Percentiles rank a stretch among this genome's conserved stretches.
phyloP scores from a whole-genome alignment of 805 yeast genomes.

The Lipomyces sp. region DNA sequence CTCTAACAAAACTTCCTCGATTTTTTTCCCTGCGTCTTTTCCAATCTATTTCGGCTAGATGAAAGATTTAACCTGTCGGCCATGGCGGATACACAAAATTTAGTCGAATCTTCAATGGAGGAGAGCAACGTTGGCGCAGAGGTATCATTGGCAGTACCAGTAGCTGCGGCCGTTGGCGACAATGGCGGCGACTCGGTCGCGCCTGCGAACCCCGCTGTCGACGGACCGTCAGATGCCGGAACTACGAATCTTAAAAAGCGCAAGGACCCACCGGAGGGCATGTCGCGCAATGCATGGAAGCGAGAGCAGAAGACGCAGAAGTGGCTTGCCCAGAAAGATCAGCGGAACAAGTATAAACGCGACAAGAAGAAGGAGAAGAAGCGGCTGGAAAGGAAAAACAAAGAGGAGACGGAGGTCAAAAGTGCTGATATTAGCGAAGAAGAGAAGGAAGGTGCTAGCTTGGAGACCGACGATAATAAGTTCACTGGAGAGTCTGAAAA shows the following conservation, averaged over 20 bases:
- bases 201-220: too few relatives aligned
- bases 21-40: too few relatives aligned
- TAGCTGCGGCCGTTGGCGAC: too few relatives aligned
- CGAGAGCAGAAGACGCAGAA: conserved; percentile 55
- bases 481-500: conserved; percentile 4
- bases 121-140: too few relatives aligned
- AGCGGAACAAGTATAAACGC: conserved; percentile 55
- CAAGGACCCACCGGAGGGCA: conserved; percentile 65
- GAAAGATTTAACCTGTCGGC: too few relatives aligned
- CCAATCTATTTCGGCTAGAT: too few relatives aligned
- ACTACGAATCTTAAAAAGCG: background rate
- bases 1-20: too few relatives aligned
- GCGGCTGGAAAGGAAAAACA: conserved; percentile 30
- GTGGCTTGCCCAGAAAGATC: conserved; percentile 56
- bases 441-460: conserved; percentile 37
- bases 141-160: too few relatives aligned
- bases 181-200: too few relatives aligned
- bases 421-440: conserved; percentile 32
- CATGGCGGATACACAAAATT: too few relatives aligned
- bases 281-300: conserved; percentile 85
- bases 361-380: conserved; percentile 42
- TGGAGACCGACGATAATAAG: background rate
- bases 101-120: too few relatives aligned
- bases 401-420: conserved; percentile 39
- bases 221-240: too few relatives aligned